Evolutionary conservation across 306 rosid species (phyloP), one percentile per base, ranked within the genome.

Genomic region (Vigna reflexopilosa): DNA sequence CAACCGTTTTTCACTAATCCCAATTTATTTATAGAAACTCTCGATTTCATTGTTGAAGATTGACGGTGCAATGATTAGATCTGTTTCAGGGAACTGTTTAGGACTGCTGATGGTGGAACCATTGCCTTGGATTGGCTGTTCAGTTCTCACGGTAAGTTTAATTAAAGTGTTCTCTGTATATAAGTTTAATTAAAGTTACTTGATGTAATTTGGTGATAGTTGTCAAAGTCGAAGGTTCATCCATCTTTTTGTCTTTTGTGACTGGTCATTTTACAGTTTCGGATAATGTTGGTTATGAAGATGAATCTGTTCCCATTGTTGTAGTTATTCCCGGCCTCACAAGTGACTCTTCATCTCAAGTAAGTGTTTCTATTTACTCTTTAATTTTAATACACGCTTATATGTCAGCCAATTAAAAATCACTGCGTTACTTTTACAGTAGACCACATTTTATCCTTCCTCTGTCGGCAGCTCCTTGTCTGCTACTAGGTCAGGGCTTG

Each of bases 311-410:
- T 51, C 98, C 97, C 22, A 82, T 91, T 71, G 81, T 91, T 82
- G 38, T 91, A 28, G 85, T 90, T 20, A 85, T 93, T 80, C 98
- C 98, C 78, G 98, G 98, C 72, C 86, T 93, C 64, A 91, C 98
- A 24, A 93, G 97, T 72, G 98, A 93, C 70, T 93, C 98, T 50
- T 55, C 84, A 8, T 87, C 98, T 78, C 57, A 91, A 69, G 97
- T 93, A 87, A 88, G 97, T 72, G 42, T 30, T 48, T 67, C 63
- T 71, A 7, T 68, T 63, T 42, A 5, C 72, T 24, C 19, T 20
- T 61, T 30, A 9, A 9, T 55, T 55, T 55, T 20, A 11, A 55
- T 19, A 52, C n/a, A 6, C 11, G 11, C 13, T 17, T 52, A 2
- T 26, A 52, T 7, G 9, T 52, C 12, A 17, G 17, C 26, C 6